Evolutionary conservation across 148 eudicot genomes (phyloP).

Genomic region (Arctostaphylos glauca): DNA sequence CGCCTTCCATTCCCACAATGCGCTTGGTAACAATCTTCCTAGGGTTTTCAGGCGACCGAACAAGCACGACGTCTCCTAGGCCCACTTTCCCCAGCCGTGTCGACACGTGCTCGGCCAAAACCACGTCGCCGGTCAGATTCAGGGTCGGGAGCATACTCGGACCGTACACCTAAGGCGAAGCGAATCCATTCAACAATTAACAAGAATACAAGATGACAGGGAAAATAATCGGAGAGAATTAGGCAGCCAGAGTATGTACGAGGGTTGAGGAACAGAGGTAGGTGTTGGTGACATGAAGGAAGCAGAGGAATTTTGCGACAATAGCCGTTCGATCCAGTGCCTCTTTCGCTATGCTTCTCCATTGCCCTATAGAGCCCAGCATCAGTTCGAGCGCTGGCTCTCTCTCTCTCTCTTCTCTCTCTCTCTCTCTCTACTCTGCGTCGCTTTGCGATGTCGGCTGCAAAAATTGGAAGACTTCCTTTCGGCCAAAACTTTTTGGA

Average conservation of each 20-base stretch:
- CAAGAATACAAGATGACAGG: neutral
- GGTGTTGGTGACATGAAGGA: constrained; percentile 56
- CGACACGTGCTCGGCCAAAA: constrained; percentile 54
- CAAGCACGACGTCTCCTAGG: constrained; percentile 60
- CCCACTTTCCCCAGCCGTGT: constrained; percentile 42
- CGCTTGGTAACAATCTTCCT: constrained; percentile 61
- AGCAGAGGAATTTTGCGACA: constrained; percentile 49
- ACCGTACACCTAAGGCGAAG: constrained; percentile 51
- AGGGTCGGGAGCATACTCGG: constrained; percentile 92
- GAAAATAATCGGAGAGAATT: constrained; percentile 4
- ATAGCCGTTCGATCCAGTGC: constrained; percentile 31
- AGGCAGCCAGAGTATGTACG: constrained; percentile 27
- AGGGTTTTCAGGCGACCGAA: constrained; percentile 80
- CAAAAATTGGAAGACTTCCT: no score
- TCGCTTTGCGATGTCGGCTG: no score
- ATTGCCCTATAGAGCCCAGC: constrained; percentile 10
- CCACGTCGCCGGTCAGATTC: constrained; percentile 55
- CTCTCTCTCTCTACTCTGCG: neutral
- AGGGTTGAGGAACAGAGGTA: constrained; percentile 44
- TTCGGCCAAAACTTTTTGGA: no score
- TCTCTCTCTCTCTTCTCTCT: constrained; percentile 17
- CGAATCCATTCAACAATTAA: neutral
- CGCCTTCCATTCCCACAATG: constrained; percentile 62
- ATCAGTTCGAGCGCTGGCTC: neutral
- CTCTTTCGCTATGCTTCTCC: constrained; percentile 49